phyloP scores from a whole-genome alignment of 805 yeast genomes.

The Metschnikowia baotianmanensis region DNA sequence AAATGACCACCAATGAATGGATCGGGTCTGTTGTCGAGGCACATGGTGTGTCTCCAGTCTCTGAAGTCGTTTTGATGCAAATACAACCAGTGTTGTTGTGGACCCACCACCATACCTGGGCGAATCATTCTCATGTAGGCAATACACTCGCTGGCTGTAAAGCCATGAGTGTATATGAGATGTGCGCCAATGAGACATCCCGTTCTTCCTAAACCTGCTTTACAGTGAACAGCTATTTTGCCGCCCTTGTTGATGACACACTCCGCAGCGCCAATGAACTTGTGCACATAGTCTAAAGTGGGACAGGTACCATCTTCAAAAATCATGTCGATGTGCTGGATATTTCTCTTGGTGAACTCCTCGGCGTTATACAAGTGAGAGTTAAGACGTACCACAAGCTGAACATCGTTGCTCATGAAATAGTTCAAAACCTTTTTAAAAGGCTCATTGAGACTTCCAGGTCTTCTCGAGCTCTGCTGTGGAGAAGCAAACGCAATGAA shows the following conservation, averaged over 20 bases:
- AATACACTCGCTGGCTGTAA: slow-evolving; percentile 95
- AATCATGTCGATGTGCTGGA: slow-evolving; percentile 91
- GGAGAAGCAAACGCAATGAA: slow-evolving; percentile 98
- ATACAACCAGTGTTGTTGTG: slow-evolving; percentile 98
- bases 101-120: slow-evolving; percentile 99
- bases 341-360: slow-evolving; percentile 79
- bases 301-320: slow-evolving; percentile 99
- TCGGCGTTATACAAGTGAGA: slow-evolving; percentile 84
- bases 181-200: slow-evolving; percentile 98
- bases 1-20: slow-evolving; percentile 65
- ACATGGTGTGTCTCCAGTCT: slow-evolving; percentile 94
- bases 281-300: slow-evolving; percentile 85
- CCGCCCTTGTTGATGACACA: slow-evolving; percentile 83
- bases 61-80: slow-evolving; percentile 94
- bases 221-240: slow-evolving; percentile 97
- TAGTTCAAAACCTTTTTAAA: slow-evolving; percentile 78
- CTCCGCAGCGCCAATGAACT: slow-evolving; percentile 93
- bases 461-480: slow-evolving; percentile 52
- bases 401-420: slow-evolving; percentile 71
- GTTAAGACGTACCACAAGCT: slow-evolving; percentile 86
- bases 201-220: slow-evolving; percentile 96
- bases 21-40: slow-evolving; percentile 65
- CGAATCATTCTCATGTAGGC: slow-evolving; percentile 94
- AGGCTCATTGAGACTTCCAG: slow-evolving; percentile 64
- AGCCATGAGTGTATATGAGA: slow-evolving; percentile 91